Evolutionary conservation across 768 basidiomycete species (phyloP).

Genomic region (Trametes coccinea): DNA sequence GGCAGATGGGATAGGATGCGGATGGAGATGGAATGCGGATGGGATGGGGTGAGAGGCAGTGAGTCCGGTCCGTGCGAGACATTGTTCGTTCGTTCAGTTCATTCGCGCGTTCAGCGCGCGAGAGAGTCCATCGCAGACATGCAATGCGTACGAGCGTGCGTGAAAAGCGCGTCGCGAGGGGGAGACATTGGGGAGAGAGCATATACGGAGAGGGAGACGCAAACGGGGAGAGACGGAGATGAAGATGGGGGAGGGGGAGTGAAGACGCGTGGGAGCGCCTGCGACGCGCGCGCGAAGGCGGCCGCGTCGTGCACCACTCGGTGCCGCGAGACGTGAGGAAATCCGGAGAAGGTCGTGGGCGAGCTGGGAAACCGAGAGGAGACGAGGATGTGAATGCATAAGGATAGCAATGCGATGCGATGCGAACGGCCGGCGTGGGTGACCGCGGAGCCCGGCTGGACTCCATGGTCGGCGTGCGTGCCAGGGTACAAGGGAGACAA

Average conservation of each 20-base stretch:
- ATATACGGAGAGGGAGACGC: not conserved
- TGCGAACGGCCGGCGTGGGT: constrained; percentile 4
- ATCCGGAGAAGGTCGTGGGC: not conserved
- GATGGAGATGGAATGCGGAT: not conserved
- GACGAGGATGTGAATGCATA: constrained; percentile 20
- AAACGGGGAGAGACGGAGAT: not conserved
- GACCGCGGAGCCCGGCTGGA: not conserved
- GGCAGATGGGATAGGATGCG: not conserved
- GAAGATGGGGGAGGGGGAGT: not conserved
- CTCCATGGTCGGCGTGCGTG: not conserved
- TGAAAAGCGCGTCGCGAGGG: not conserved
- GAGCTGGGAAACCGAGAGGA: not conserved
- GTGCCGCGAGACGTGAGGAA: not conserved
- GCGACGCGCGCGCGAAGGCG: constrained; percentile 10
- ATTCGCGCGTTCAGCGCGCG: not conserved
- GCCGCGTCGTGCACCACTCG: no score
- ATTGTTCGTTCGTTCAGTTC: constrained; percentile 6
- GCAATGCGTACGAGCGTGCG: not conserved
- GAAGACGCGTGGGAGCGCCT: constrained; percentile 11
- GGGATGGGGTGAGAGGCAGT: not conserved
- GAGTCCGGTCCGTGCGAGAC: constrained; percentile 2
- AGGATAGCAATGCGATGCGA: constrained; percentile 11
- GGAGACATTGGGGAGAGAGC: not conserved
- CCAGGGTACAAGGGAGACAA: not conserved
- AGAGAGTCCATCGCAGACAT: not conserved